These are phyloP conservation scores for Digitaria exilis DNA, from an alignment of 202 grass and related monocot species.

Conservation along the genomic window DNA sequence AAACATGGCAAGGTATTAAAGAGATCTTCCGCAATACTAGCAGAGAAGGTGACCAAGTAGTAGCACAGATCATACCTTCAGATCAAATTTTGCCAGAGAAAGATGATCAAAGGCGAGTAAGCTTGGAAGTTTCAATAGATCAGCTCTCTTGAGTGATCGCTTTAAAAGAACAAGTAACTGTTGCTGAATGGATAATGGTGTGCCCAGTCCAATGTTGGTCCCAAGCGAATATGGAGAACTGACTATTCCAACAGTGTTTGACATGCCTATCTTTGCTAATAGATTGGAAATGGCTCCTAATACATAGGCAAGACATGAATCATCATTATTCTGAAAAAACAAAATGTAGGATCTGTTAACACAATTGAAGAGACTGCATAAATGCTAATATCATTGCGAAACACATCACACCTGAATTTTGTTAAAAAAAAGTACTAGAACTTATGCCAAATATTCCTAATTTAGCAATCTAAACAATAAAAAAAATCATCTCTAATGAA, in stretches of 20 bases:
- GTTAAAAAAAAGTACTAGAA: slow-evolving; percentile 5
- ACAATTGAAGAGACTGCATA: background rate
- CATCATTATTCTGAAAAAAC: slow-evolving; percentile 91
- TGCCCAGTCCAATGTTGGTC: slow-evolving; percentile 77
- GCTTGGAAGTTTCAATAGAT: slow-evolving; percentile 76
- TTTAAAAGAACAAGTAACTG: slow-evolving; percentile 94
- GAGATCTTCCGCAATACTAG: slow-evolving; percentile 16
- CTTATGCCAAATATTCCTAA: slow-evolving; percentile 5
- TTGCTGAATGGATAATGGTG: slow-evolving; percentile 78
- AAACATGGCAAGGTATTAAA: slow-evolving; percentile 9
- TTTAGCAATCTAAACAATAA: background rate
- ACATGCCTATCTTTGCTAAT: slow-evolving; percentile 81
- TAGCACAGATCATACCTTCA: slow-evolving; percentile 61
- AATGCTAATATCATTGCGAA: background rate
- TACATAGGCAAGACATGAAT: slow-evolving; percentile 90
- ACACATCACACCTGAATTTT: background rate
- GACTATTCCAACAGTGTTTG: slow-evolving; percentile 72
- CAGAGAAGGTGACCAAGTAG: background rate
- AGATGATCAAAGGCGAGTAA: slow-evolving; percentile 82
- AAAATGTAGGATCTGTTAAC: slow-evolving; percentile 39
- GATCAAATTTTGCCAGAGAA: slow-evolving; percentile 85
- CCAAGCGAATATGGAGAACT: slow-evolving; percentile 80
- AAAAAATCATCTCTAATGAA: background rate
- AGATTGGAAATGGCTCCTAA: slow-evolving; percentile 92
- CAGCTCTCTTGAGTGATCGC: slow-evolving; percentile 89